Conservation (phyloP, 352 stramenopile genomes). For the Globisporangium cylindrosporum region DNA sequence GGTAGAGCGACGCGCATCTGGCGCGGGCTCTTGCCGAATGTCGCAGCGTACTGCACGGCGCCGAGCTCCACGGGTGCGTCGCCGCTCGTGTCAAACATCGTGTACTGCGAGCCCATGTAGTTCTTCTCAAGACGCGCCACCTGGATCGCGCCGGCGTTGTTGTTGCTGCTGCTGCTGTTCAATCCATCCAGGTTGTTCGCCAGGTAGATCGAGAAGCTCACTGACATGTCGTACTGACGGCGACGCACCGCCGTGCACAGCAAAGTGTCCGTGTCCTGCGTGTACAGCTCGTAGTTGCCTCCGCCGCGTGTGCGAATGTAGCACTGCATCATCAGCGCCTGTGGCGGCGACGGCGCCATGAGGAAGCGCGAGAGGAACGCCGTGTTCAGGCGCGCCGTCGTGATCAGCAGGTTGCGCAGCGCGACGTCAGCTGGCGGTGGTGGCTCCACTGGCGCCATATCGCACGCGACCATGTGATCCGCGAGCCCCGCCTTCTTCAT, state of each 20-base stretch:
- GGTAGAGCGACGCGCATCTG: conserved; percentile 82
- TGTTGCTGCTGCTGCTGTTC: conserved; percentile 19
- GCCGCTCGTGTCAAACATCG: conserved; percentile 68
- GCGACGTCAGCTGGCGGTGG: conserved; percentile 70
- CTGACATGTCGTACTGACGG: conserved; percentile 86
- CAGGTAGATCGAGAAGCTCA: conserved; percentile 77
- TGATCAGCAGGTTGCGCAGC: conserved; percentile 54
- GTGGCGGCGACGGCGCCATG: conserved; percentile 47
- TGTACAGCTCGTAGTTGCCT: conserved; percentile 86
- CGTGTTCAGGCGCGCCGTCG: conserved; percentile 54
- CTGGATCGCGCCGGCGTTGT: conserved; percentile 31
- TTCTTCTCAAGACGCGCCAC: conserved; percentile 84
- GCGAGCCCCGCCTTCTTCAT: conserved; percentile 76
- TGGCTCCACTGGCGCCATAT: conserved; percentile 68
- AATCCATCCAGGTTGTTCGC: conserved; percentile 45
- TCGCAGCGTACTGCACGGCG: conserved; percentile 82
- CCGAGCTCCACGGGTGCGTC: conserved; percentile 60
- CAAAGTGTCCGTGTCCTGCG: conserved; percentile 73
- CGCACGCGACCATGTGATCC: conserved; percentile 63
- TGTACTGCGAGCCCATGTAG: conserved; percentile 89
- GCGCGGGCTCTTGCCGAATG: conserved; percentile 81
- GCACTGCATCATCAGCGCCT: conserved; percentile 82
- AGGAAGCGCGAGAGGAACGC: conserved; percentile 58
- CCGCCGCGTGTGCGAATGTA: conserved; percentile 82
- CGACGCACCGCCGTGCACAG: conserved; percentile 74